A percentile compares a stretch with the other conserved stretches of the same genome.
Conservation (phyloP, 345 rosid genomes). For the Murraya koenigii region DNA sequence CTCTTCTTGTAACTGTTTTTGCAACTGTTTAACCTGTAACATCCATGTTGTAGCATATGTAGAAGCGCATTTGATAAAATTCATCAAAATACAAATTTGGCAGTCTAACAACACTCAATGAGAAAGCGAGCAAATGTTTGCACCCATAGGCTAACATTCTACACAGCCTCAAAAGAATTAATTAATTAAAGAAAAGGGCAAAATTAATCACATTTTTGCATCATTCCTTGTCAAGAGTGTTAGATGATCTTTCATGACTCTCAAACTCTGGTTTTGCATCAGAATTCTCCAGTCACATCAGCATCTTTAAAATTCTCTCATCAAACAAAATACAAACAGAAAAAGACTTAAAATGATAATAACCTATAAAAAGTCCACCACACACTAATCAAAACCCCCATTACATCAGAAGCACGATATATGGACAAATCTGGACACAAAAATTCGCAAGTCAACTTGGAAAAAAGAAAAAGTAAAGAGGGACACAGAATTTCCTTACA, state of each 20-base stretch:
- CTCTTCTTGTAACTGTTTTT: constrained; percentile 72
- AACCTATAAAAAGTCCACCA: neutral
- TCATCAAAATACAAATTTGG: neutral
- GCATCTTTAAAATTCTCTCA: neutral
- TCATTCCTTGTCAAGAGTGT: neutral
- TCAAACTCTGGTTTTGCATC: neutral
- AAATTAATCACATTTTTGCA: neutral
- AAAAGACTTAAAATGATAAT: neutral
- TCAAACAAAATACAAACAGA: neutral
- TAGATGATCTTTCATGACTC: neutral
- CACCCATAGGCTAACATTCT: neutral
- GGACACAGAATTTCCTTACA: constrained; percentile 42
- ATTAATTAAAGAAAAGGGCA: neutral
- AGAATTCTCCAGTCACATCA: neutral
- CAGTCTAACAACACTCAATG: neutral
- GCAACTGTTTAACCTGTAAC: constrained; percentile 66
- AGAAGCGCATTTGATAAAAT: neutral
- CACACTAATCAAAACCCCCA: neutral
- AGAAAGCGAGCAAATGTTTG: neutral
- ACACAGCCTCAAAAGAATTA: neutral
- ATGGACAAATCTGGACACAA: neutral
- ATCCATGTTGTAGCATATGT: constrained; percentile 12
- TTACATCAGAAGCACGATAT: neutral
- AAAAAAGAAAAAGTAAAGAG: neutral
- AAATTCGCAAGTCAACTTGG: neutral